These are phyloP conservation scores for Tremella yokohamensis DNA, from an alignment of 768 basidiomycete genomes.

Conservation along the genomic window DNA sequence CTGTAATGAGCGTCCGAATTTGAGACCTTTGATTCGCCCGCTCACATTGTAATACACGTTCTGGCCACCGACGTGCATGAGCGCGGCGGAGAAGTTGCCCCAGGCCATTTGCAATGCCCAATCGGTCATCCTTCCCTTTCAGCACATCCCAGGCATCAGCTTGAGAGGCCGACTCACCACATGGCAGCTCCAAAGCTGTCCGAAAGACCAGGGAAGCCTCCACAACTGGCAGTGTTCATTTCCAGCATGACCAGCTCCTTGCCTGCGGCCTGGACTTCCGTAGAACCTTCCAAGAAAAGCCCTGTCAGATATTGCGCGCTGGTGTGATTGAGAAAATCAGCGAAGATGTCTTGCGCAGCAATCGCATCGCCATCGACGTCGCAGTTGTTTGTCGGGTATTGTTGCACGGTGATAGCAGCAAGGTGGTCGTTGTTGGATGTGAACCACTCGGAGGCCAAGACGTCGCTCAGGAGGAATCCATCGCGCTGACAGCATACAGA, in stretches of 20 bases:
- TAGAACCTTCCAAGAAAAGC: constrained; percentile 56
- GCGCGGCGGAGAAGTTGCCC: constrained; percentile 57
- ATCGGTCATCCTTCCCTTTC: constrained; percentile 52
- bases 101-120: constrained; percentile 62
- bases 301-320: constrained; percentile 57
- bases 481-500: constrained; percentile 57
- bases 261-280: constrained; percentile 51
- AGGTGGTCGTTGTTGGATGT: constrained; percentile 38
- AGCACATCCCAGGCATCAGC: constrained; percentile 4
- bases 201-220: constrained; percentile 58
- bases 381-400: constrained; percentile 53
- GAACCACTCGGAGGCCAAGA: constrained; percentile 49
- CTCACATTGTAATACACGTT: constrained; percentile 59
- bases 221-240: constrained; percentile 62
- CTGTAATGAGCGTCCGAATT: constrained; percentile 30
- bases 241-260: constrained; percentile 64
- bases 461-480: constrained; percentile 56
- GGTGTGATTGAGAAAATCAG: constrained; percentile 62
- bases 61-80: constrained; percentile 57
- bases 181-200: constrained; percentile 63
- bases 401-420: constrained; percentile 48
- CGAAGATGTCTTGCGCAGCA: constrained; percentile 54
- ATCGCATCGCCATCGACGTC: constrained; percentile 40
- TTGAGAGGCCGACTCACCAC: constrained; percentile 56
- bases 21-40: too few species aligned